These are phyloP conservation scores for Penicillium cosmopolitanum DNA, from an alignment of 495 filamentous ascomycete species.

Conservation along the genomic window DNA sequence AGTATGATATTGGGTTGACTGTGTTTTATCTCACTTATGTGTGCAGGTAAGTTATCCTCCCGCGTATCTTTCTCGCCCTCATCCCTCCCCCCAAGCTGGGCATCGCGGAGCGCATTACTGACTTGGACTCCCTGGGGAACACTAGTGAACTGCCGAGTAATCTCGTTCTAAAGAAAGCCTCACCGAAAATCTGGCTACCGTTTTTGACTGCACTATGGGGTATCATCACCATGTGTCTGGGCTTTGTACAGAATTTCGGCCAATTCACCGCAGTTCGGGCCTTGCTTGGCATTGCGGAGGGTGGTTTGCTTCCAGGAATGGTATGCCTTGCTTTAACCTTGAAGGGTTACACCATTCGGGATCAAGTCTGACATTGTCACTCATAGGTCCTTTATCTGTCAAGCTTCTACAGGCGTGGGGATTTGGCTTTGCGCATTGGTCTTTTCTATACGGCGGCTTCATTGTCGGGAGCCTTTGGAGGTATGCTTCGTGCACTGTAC, in stretches of 20 bases:
- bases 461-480: constrained; percentile 72
- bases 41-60: constrained; percentile 32
- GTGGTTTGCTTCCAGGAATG: constrained; percentile 73
- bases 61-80: neutral
- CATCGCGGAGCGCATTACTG: neutral
- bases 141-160: constrained; percentile 49
- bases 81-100: neutral
- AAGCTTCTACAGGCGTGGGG: constrained; percentile 70
- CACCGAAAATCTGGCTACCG: constrained; percentile 67
- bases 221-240: constrained; percentile 53
- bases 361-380: neutral
- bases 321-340: constrained; percentile 36
- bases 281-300: constrained; percentile 61
- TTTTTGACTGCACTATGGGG: constrained; percentile 67
- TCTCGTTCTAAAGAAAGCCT: constrained; percentile 46
- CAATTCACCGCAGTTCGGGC: constrained; percentile 61
- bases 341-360: too few species aligned
- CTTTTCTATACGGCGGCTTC: constrained; percentile 76
- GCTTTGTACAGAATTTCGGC: constrained; percentile 46
- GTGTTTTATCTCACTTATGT: constrained; percentile 71
- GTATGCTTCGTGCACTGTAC: constrained; percentile 28
- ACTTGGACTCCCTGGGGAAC: neutral
- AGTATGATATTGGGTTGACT: constrained; percentile 66
- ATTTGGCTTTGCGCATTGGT: constrained; percentile 71
- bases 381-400: constrained; percentile 66